Evolutionary conservation across 2,329 filamentous ascomycete genomes (phyloP).

Genomic region (Aureobasidium subglaciale): DNA sequence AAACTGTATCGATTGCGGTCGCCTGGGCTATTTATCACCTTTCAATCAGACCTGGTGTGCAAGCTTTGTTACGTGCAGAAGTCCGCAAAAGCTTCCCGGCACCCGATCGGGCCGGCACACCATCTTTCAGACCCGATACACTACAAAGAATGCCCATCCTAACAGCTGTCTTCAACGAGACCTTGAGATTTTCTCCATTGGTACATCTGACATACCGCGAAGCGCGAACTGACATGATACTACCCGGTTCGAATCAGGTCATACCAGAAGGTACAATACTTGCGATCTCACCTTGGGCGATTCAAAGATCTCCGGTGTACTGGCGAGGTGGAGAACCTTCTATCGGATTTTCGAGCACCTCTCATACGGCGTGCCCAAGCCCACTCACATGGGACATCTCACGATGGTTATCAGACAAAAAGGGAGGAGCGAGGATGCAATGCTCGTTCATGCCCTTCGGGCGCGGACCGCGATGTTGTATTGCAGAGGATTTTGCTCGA

Average conservation of each 20-base stretch:
- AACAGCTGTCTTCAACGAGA: slow-evolving; percentile 2
- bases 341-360: neutral
- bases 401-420: slow-evolving; percentile 7
- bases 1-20: neutral
- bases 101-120: neutral
- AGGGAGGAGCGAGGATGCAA: slow-evolving; percentile 12
- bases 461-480: slow-evolving; percentile 8
- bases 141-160: neutral
- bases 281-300: slow-evolving; percentile 6
- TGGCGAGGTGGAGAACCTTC: neutral
- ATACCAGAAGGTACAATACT: slow-evolving; percentile 1
- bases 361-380: neutral
- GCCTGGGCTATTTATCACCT: slow-evolving; percentile 1
- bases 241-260: neutral
- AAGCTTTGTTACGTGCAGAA: slow-evolving; percentile 3
- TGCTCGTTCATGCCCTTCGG: slow-evolving; percentile 9
- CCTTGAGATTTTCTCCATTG: neutral
- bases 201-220: slow-evolving; percentile 1
- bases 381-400: neutral
- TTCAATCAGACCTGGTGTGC: neutral
- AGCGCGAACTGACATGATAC: neutral
- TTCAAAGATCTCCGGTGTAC: slow-evolving; percentile 1
- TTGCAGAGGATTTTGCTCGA: slow-evolving; percentile 5
- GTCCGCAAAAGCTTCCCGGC: neutral
- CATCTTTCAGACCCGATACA: neutral